Evolutionary conservation across 140 eudicot genomes (phyloP).

Genomic region (Oenanthe javanica): DNA sequence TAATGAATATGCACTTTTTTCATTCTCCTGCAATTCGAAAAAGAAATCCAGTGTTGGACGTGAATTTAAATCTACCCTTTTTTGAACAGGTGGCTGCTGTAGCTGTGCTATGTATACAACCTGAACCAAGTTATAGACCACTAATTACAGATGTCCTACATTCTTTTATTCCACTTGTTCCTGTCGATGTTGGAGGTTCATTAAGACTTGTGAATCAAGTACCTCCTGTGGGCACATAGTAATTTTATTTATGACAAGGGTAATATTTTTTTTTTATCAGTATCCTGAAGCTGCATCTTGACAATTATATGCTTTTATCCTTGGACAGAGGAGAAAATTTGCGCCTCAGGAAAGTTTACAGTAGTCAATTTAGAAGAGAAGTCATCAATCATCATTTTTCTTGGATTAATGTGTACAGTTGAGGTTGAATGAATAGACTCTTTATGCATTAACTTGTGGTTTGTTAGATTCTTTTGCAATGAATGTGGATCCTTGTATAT

Average conservation of each 20-base stretch:
- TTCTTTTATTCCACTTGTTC: slow-evolving; percentile 88
- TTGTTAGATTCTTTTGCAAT: neutral
- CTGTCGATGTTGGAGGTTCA: slow-evolving; percentile 85
- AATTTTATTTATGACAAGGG: neutral
- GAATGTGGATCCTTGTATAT: slow-evolving; percentile 1
- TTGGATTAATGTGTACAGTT: neutral
- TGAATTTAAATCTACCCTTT: neutral
- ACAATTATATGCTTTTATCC: neutral
- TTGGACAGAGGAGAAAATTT: neutral
- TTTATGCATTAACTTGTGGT: neutral
- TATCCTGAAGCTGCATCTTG: neutral
- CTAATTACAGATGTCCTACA: slow-evolving; percentile 84
- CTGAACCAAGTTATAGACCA: slow-evolving; percentile 93
- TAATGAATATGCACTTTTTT: slow-evolving; percentile 3
- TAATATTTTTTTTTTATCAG: neutral
- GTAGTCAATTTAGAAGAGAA: neutral
- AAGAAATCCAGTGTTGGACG: neutral
- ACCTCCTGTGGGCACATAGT: neutral
- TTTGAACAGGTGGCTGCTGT: slow-evolving; percentile 77
- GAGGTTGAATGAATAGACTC: neutral
- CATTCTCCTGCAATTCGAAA: neutral
- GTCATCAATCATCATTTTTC: neutral
- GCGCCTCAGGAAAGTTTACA: neutral
- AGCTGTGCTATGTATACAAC: slow-evolving; percentile 89
- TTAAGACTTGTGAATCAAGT: slow-evolving; percentile 31